These are phyloP conservation scores for Fraxinus albicans DNA, from an alignment of 305 asterid genomes.

Conservation along the genomic window DNA sequence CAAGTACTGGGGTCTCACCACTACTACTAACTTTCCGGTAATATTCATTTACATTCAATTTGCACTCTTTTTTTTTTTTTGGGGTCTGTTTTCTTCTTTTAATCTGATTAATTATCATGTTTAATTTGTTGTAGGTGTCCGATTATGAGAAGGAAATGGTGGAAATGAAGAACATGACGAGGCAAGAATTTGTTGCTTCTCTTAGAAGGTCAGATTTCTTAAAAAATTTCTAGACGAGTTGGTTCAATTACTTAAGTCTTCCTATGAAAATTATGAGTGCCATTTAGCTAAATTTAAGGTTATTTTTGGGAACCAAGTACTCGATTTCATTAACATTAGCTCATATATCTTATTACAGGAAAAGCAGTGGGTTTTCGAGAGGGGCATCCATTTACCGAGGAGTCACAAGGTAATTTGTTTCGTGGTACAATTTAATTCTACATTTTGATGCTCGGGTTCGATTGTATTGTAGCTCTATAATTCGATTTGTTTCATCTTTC, in stretches of 20 bases:
- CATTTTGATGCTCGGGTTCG: neutral
- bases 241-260: neutral
- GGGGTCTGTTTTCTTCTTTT: neutral
- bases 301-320: neutral
- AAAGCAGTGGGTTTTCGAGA: constrained; percentile 69
- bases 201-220: constrained; percentile 60
- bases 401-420: constrained; percentile 49
- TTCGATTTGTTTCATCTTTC: neutral
- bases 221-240: neutral
- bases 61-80: neutral
- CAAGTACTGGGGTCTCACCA: constrained; percentile 96
- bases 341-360: constrained; percentile 37
- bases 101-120: neutral
- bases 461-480: neutral
- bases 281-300: neutral
- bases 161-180: constrained; percentile 83
- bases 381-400: constrained; percentile 79
- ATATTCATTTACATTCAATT: neutral
- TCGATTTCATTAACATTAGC: neutral
- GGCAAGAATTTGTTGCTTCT: constrained; percentile 95
- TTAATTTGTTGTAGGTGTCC: constrained; percentile 34
- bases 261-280: neutral
- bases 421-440: neutral
- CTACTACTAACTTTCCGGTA: constrained; percentile 91
- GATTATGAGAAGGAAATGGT: constrained; percentile 73